These are phyloP conservation scores for Alnus glutinosa DNA, from an alignment of 306 rosid species.

Conservation along the genomic window DNA sequence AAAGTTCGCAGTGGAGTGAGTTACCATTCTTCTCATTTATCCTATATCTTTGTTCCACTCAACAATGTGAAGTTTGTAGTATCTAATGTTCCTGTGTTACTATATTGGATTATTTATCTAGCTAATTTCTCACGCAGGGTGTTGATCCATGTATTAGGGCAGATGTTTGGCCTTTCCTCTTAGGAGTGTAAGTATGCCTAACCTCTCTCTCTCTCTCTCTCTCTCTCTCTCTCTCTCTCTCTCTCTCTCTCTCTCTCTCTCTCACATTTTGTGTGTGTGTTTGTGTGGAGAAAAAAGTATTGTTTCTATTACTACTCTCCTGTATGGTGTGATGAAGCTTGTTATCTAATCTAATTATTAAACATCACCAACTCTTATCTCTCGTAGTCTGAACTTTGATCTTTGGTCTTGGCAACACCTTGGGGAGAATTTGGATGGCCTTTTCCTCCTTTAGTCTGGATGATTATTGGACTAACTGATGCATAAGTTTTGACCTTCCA, in stretches of 20 bases:
- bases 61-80: not conserved
- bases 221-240: slow-evolving; percentile 19
- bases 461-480: not conserved
- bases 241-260: slow-evolving; percentile 19
- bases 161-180: slow-evolving; percentile 98
- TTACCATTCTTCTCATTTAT: slow-evolving; percentile 24
- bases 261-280: not conserved
- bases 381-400: slow-evolving; percentile 10
- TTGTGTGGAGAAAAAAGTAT: not conserved
- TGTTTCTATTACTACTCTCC: not conserved
- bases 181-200: slow-evolving; percentile 87
- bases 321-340: slow-evolving; percentile 8
- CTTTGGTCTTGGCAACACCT: slow-evolving; percentile 18
- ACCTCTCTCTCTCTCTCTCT: slow-evolving; percentile 19
- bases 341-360: slow-evolving; percentile 1
- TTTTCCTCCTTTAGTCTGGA: slow-evolving; percentile 9
- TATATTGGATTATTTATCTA: slow-evolving; percentile 26
- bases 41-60: slow-evolving; percentile 11
- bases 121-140: slow-evolving; percentile 60
- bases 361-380: not conserved
- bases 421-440: slow-evolving; percentile 10
- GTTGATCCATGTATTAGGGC: slow-evolving; percentile 88
- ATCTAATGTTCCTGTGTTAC: slow-evolving; percentile 14
- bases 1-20: slow-evolving; percentile 99
- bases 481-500: not conserved